Evolutionary conservation across 2,329 filamentous ascomycete genomes (phyloP).

Genomic region (Pestalotiopsis fici): DNA sequence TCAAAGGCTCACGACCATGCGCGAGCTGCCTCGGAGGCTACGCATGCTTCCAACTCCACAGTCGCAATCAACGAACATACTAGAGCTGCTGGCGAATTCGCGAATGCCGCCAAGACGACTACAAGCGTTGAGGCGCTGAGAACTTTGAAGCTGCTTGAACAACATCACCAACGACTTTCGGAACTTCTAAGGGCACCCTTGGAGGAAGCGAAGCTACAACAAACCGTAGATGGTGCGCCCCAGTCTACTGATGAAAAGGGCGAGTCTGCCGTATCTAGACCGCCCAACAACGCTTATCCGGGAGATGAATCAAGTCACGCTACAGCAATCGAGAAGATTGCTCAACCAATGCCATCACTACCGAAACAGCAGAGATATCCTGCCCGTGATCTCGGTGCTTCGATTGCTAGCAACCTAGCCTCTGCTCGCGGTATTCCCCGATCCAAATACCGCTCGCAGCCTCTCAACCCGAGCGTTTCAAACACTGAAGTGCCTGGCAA

Average conservation of each 20-base stretch:
- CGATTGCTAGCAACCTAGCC: conserved; percentile 85
- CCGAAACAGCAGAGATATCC: conserved; percentile 51
- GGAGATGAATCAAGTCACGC: conserved; percentile 22
- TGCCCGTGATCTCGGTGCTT: conserved; percentile 73
- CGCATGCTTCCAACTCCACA: conserved; percentile 72
- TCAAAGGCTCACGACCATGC: conserved; percentile 85
- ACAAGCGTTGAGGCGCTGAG: conserved; percentile 72
- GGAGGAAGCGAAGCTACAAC: conserved; percentile 46
- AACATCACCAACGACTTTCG: conserved; percentile 83
- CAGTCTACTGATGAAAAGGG: conserved; percentile 38
- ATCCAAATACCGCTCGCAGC: conserved; percentile 63
- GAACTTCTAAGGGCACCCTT: conserved; percentile 74
- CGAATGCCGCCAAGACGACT: conserved; percentile 75
- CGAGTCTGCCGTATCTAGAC: neutral
- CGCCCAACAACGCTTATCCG: neutral
- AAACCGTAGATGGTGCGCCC: conserved; percentile 35
- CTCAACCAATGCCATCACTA: conserved; percentile 33
- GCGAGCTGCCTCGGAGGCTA: conserved; percentile 77
- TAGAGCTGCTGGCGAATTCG: conserved; percentile 84
- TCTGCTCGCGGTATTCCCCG: conserved; percentile 76
- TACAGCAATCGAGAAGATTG: conserved; percentile 22
- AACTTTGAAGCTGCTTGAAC: conserved; percentile 81
- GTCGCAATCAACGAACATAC: conserved; percentile 88
- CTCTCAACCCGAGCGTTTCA: conserved; percentile 71
- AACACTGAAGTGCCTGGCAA: conserved; percentile 74